These are phyloP conservation scores for Polyplosphaeria fusca DNA, from an alignment of 495 filamentous ascomycete genomes.

Conservation along the genomic window DNA sequence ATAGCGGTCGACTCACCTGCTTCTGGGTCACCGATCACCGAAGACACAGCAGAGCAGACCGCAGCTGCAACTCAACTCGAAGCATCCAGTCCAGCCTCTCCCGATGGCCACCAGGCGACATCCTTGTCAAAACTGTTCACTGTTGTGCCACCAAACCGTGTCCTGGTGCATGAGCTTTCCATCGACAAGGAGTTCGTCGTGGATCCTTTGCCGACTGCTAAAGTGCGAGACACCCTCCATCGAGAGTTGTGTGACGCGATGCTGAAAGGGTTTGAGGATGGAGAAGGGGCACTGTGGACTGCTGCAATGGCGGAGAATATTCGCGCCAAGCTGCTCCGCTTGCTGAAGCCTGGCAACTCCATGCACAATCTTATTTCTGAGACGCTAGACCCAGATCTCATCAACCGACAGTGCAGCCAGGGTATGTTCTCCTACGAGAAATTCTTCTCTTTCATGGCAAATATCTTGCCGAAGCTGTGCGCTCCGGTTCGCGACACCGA, in stretches of 20 bases:
- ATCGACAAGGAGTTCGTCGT: slow-evolving; percentile 81
- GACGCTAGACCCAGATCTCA: slow-evolving; percentile 73
- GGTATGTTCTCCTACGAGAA: slow-evolving; percentile 89
- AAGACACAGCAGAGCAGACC: slow-evolving; percentile 12
- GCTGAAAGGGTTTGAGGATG: slow-evolving; percentile 67
- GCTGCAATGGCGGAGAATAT: slow-evolving; percentile 83
- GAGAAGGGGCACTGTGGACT: slow-evolving; percentile 71
- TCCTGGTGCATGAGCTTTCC: slow-evolving; percentile 84
- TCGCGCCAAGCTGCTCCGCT: slow-evolving; percentile 73
- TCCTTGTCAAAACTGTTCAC: slow-evolving; percentile 50
- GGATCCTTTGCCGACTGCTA: slow-evolving; percentile 43
- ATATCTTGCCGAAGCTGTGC: slow-evolving; percentile 87
- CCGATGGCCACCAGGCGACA: slow-evolving; percentile 40
- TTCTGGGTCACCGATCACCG: slow-evolving; percentile 17
- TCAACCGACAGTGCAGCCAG: slow-evolving; percentile 69
- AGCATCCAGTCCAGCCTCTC: background rate
- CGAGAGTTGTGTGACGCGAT: slow-evolving; percentile 72
- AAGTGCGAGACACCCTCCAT: slow-evolving; percentile 53
- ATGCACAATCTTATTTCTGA: slow-evolving; percentile 83
- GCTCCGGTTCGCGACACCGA: slow-evolving; percentile 85
- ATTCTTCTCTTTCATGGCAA: slow-evolving; percentile 88
- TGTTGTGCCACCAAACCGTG: slow-evolving; percentile 76
- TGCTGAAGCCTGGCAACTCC: slow-evolving; percentile 74
- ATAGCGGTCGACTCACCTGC: slow-evolving; percentile 43
- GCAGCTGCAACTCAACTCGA: slow-evolving; percentile 28